These are phyloP conservation scores for Endocladia muricata DNA, from an alignment of 31 red algal species.

Conservation along the genomic window DNA sequence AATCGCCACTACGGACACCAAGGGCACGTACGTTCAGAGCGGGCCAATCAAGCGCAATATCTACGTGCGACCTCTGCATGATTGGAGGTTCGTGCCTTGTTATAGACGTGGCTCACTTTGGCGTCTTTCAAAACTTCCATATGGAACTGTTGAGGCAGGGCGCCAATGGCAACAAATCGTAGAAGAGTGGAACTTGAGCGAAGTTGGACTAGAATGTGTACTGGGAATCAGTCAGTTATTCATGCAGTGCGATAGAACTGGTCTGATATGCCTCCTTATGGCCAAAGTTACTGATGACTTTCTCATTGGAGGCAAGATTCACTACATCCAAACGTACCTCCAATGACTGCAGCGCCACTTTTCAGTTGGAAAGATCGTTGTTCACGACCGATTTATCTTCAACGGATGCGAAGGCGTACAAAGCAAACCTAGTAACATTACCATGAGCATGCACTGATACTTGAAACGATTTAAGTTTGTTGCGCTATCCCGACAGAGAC, in stretches of 20 bases:
- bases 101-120: neutral
- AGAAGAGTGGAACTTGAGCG: conserved; percentile 14
- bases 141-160: conserved; percentile 28
- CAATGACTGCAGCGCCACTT: neutral
- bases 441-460: neutral
- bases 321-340: neutral
- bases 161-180: conserved; percentile 5
- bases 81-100: too few relatives aligned
- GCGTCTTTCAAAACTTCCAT: conserved; percentile 11
- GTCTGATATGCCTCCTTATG: neutral
- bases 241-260: neutral
- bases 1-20: neutral
- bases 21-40: conserved; percentile 22
- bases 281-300: conserved; percentile 38
- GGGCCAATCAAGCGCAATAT: conserved; percentile 13
- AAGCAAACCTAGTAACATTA: neutral
- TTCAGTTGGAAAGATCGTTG: conserved; percentile 3
- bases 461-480: neutral
- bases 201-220: neutral
- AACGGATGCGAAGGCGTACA: conserved; percentile 7
- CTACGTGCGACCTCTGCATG: conserved; percentile 18
- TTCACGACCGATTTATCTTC: neutral
- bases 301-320: neutral
- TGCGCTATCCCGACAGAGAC: neutral
- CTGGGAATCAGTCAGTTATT: conserved; percentile 1